Evolutionary conservation across 2,329 filamentous ascomycete species (phyloP).

Genomic region (Aureobasidium sp.): DNA sequence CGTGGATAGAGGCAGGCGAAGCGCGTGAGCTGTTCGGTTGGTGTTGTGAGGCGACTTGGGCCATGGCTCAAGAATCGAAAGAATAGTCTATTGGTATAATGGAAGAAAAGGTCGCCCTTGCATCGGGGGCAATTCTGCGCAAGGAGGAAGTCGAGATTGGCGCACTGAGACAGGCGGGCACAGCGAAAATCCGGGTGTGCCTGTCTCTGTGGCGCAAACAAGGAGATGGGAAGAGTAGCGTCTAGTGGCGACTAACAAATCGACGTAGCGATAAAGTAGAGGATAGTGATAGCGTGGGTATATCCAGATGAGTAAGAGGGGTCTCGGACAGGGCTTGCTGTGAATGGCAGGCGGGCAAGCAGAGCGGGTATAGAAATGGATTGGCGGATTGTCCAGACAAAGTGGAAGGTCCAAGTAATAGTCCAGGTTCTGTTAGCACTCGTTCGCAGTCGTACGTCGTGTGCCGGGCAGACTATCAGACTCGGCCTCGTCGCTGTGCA

Average conservation of each 20-base stretch:
- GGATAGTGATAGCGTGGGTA: not conserved
- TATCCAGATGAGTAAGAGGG: not conserved
- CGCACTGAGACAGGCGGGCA: constrained; percentile 11
- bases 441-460: not conserved
- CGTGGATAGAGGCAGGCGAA: constrained; percentile 19
- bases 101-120: not conserved
- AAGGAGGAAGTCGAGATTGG: not conserved
- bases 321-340: not conserved
- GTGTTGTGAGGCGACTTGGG: constrained; percentile 19
- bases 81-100: not conserved
- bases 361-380: not conserved
- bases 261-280: not conserved
- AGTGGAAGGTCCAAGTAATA: not conserved
- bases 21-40: constrained; percentile 22
- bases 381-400: not conserved
- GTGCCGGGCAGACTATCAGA: not conserved
- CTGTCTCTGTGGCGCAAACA: constrained; percentile 6
- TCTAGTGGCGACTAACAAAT: not conserved
- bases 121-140: constrained; percentile 2
- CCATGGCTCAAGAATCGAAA: constrained; percentile 5
- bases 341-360: not conserved
- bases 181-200: constrained; percentile 6
- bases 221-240: not conserved
- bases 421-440: not conserved
- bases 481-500: not conserved